These are phyloP conservation scores for Trametes cubensis DNA, from an alignment of 768 basidiomycete genomes.

Conservation along the genomic window DNA sequence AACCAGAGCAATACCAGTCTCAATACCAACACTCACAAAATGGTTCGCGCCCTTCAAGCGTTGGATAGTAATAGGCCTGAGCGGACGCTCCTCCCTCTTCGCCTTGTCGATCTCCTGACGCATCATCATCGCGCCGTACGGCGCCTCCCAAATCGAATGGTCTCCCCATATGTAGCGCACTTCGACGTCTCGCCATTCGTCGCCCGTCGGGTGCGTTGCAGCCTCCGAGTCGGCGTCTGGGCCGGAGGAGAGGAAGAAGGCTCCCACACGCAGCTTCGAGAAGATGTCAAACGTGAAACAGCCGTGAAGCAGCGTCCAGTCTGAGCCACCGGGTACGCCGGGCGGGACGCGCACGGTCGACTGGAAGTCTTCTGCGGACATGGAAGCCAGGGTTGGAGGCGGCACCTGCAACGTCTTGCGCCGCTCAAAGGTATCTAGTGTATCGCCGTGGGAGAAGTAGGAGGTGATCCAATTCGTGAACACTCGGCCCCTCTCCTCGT, in stretches of 20 bases:
- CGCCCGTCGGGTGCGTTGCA: background rate
- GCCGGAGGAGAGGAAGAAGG: background rate
- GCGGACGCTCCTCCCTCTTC: background rate
- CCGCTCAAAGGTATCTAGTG: background rate
- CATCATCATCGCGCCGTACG: background rate
- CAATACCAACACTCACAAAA: background rate
- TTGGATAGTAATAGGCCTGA: background rate
- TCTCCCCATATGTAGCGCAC: constrained; percentile 12
- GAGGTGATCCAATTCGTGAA: constrained; percentile 10
- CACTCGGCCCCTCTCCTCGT: constrained; percentile 2
- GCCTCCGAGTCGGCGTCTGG: background rate
- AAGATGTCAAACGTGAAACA: background rate
- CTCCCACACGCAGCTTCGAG: background rate
- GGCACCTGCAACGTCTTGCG: background rate
- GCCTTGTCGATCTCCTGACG: constrained; percentile 1
- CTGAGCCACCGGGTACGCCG: constrained; percentile 5
- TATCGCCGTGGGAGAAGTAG: constrained; percentile 9
- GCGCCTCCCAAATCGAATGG: constrained; percentile 10
- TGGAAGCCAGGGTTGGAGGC: background rate
- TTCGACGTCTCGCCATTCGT: constrained; percentile 12
- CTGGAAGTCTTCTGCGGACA: constrained; percentile 1
- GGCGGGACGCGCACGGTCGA: constrained; percentile 4
- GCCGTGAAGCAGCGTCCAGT: constrained; percentile 6
- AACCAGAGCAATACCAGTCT: background rate
- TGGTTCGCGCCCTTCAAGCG: constrained; percentile 10